Evolutionary conservation across 2,329 filamentous ascomycete species (phyloP), one percentile per base, ranked within the genome.

Genomic region (Cercospora sojina): DNA sequence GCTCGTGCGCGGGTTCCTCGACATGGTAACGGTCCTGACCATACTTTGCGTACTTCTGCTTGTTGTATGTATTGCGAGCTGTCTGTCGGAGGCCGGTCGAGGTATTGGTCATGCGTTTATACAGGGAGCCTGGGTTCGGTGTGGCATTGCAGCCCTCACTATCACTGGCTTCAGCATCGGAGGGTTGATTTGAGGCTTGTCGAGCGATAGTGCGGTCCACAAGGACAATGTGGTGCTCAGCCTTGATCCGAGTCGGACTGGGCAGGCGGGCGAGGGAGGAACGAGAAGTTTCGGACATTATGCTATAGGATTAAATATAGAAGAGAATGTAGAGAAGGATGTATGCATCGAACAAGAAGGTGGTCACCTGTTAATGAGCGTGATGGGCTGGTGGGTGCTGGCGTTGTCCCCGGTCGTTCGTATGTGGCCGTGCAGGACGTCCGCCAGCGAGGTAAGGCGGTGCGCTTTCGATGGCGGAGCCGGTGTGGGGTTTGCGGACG

Each of bases 201-300:
- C 68, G 51, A 27, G 69, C 66, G 18, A 60, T 77, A 35, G 82
- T 79, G 58, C 80, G 79, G 77, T 92, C 89, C 71, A 91, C 82
- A 41, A 93, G 85, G 71, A 77, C 80, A 74, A 93, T 93, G 76
- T 89, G 88, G 78, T 91, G 90, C 73, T 75, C 70, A 59, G 65
- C 69, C 65, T 73, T 70, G 65, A 73, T 67, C 23, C 64, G 61
- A 65, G 70, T 62, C 61, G 73, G 56, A 69, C 68, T 69, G 60
- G 67, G 71, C 53, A 74, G 59, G 55, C 68, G 67, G 41, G 69
- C 68, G 62, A 69, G 69, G 60, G 74, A 69, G 56, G 73, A 64
- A 56, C 31, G 49, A 13, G 70, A 67, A 27, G 67, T 58, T 60
- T 72, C 67, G 66, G 74, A 75, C 70, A 74, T 75, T 69, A 60